These are phyloP conservation scores for Scutellaria minor DNA, from an alignment of 257 asterid species.

Conservation along the genomic window DNA sequence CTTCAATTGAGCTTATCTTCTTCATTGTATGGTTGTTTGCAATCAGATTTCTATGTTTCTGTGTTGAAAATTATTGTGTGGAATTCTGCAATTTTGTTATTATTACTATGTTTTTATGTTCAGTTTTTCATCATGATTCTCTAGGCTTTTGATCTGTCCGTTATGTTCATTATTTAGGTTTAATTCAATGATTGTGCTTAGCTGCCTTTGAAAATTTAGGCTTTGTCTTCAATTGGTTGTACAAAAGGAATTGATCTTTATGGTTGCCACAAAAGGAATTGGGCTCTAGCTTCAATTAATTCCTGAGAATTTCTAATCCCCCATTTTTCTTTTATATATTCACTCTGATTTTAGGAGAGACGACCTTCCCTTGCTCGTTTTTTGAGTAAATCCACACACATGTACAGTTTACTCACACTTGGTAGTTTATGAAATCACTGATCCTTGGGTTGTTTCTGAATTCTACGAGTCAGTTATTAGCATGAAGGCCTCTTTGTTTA, in stretches of 20 bases:
- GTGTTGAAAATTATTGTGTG: not conserved
- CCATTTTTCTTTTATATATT: not conserved
- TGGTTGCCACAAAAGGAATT: too few species aligned
- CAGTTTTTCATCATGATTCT: conserved; percentile 5
- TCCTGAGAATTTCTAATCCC: too few species aligned
- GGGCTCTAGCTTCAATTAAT: too few species aligned
- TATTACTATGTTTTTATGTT: not conserved
- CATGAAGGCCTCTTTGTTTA: not conserved
- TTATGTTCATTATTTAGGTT: conserved; percentile 16
- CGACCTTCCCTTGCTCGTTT: not conserved
- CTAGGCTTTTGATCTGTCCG: conserved; percentile 13
- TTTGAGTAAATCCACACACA: not conserved
- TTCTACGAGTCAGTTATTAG: conserved; percentile 9
- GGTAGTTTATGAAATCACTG: not conserved
- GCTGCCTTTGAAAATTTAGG: too few species aligned
- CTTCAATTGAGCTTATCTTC: conserved; percentile 15
- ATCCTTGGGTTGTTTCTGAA: conserved; percentile 13
- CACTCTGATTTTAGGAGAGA: not conserved
- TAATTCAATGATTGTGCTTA: not conserved
- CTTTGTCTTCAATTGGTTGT: too few species aligned
- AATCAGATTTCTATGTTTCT: too few species aligned
- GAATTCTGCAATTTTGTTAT: conserved; percentile 27
- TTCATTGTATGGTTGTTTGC: too few species aligned
- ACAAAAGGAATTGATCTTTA: too few species aligned
- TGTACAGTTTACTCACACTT: not conserved